phyloP scores from a whole-genome alignment of 2,329 filamentous ascomycete species.

The Albophoma yamanashiensis region DNA sequence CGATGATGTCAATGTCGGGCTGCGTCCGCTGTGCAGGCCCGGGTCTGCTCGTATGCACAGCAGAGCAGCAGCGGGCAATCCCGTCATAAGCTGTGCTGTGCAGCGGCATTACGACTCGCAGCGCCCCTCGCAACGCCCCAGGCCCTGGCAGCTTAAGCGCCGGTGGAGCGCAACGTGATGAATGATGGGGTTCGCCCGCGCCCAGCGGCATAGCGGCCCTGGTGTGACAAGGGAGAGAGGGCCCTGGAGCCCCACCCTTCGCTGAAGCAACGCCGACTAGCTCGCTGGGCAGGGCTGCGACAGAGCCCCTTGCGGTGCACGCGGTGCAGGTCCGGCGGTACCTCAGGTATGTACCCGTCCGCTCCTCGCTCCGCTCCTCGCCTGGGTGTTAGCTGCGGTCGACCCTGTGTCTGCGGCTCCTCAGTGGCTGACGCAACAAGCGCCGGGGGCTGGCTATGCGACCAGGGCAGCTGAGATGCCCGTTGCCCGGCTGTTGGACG shows the following conservation, averaged over 20 bases:
- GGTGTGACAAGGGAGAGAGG: neutral
- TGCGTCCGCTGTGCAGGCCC: neutral
- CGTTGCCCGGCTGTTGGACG: neutral
- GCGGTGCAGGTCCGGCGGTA: neutral
- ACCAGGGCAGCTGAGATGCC: neutral
- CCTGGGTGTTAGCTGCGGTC: no score
- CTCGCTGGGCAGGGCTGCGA: neutral
- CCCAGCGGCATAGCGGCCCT: neutral
- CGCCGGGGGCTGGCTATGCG: neutral
- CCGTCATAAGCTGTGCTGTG: neutral
- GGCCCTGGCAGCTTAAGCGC: neutral
- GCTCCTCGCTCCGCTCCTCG: no score
- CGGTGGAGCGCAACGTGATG: neutral
- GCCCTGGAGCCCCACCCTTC: slow-evolving; percentile 2
- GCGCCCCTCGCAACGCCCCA: neutral
- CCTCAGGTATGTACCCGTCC: no score
- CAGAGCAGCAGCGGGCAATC: neutral
- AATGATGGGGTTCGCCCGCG: neutral
- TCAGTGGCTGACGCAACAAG: neutral
- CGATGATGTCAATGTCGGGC: neutral
- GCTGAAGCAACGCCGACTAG: slow-evolving; percentile 4
- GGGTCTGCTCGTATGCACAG: neutral
- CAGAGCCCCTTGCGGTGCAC: neutral
- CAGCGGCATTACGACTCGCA: neutral
- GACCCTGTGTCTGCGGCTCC: neutral